Conservation (phyloP, 2,329 filamentous ascomycete genomes). For the Colletotrichum sp. region DNA sequence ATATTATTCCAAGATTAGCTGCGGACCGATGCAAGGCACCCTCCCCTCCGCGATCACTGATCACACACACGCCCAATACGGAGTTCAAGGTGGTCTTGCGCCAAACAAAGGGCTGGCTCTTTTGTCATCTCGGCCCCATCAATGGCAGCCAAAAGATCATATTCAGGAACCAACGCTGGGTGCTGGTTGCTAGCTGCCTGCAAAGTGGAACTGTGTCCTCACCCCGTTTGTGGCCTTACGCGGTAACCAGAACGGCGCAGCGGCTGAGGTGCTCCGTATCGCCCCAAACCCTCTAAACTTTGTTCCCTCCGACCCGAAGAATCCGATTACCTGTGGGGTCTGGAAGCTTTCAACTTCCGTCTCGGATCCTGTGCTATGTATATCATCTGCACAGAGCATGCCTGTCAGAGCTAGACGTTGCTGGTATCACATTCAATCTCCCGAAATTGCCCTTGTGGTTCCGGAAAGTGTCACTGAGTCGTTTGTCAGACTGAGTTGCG, state of each 20-base stretch:
- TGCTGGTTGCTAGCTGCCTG: neutral
- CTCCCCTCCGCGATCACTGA: neutral
- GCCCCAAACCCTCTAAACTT: neutral
- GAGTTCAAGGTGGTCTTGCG: neutral
- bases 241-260: constrained; percentile 4
- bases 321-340: neutral
- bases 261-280: constrained; percentile 11
- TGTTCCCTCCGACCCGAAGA: neutral
- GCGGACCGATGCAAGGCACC: neutral
- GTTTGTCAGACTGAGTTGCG: neutral
- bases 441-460: neutral
- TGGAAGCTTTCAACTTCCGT: neutral
- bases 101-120: neutral
- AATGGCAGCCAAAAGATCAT: neutral
- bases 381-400: neutral
- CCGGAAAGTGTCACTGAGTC: neutral
- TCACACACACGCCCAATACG: neutral
- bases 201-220: constrained; percentile 6
- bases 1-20: neutral
- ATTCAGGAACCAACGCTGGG: neutral
- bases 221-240: neutral
- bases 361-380: constrained; percentile 1
- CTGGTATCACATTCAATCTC: neutral
- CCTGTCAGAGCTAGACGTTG: neutral
- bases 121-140: neutral